These are phyloP conservation scores for Irpex lacteus DNA, from an alignment of 1,284 basidiomycete species.

Conservation along the genomic window DNA sequence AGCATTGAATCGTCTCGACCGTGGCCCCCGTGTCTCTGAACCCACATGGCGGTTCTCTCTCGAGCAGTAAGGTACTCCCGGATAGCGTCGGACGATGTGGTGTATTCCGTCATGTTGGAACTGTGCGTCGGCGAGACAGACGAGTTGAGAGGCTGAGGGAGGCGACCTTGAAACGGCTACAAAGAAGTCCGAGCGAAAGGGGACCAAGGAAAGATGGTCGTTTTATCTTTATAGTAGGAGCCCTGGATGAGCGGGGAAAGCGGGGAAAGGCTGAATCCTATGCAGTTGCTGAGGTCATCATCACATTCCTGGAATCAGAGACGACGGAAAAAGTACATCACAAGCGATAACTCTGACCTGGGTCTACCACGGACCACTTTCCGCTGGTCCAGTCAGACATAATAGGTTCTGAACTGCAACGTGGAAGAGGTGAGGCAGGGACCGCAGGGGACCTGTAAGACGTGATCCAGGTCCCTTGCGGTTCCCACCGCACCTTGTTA, in stretches of 20 bases:
- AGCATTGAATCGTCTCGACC: constrained; percentile 35
- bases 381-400: not conserved
- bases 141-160: not conserved
- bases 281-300: constrained; percentile 17
- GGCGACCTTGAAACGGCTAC: constrained; percentile 6
- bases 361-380: constrained; percentile 2
- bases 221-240: constrained; percentile 14
- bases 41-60: constrained; percentile 62
- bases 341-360: constrained; percentile 13
- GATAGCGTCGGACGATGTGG: constrained; percentile 53
- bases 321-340: constrained; percentile 10
- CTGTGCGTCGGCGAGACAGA: constrained; percentile 2
- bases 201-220: constrained; percentile 2
- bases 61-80: constrained; percentile 53
- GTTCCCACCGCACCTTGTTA: not conserved
- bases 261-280: constrained; percentile 4
- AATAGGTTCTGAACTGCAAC: not conserved
- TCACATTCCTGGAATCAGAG: constrained; percentile 5
- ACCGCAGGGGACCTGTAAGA: constrained; percentile 2
- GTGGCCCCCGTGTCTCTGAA: constrained; percentile 39
- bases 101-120: constrained; percentile 61
- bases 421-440: constrained; percentile 1
- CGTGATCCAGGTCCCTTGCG: not conserved
- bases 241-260: constrained; percentile 9
- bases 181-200: constrained; percentile 9